Evolutionary conservation across 2,329 filamentous ascomycete genomes (phyloP), one percentile per base, ranked within the genome.

Genomic region (Triangularia verruculosa): DNA sequence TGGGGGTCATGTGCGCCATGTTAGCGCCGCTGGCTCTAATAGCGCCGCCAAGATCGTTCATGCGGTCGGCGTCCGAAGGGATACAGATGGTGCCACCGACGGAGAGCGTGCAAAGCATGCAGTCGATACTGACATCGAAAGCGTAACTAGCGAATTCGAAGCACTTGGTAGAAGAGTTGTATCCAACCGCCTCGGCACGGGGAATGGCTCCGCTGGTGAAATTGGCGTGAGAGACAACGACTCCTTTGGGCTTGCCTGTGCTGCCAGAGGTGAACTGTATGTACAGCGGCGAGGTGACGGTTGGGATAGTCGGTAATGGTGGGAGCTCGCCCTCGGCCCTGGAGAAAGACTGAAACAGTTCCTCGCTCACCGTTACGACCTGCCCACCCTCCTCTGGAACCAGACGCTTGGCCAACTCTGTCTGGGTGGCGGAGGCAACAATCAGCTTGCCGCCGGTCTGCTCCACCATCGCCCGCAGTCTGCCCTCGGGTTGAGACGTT

Each of bases 231-330:
- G 72, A 70, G 28, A 74, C 70, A 13, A 82, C 75, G 13, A 83
- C 79, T n/a, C 82, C 83, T 70, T 86, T 86, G 0, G 83, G 83
- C 13, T 74, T 74, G 4, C 83, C 83, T 0, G 83, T 86, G 25
- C 79, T 84, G n/a, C 83, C 83, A 1, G 82, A 85, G 4, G 83
- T 86, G 70, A 85, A 86, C 20, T 67, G 63, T 47, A 68, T 68
- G 59, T 68, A 68, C 4, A 68, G 39, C 1, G 65, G 63, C 0
- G 63, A 65, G 7, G 55, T 62, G 56, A 57, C 39, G 1, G 66
- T 56, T 1, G 62, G 64, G 17, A 68, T 62, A 1, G 17, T 11
- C 1, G 63, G 64, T 3, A 67, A 51, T 17, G 59, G 20, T 3
- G 52, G 17, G 11, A 55, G 12, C 9, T 56, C 30, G 5, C 34